Evolutionary conservation across 148 eudicot genomes (phyloP).

Genomic region (Limonium bicolor): DNA sequence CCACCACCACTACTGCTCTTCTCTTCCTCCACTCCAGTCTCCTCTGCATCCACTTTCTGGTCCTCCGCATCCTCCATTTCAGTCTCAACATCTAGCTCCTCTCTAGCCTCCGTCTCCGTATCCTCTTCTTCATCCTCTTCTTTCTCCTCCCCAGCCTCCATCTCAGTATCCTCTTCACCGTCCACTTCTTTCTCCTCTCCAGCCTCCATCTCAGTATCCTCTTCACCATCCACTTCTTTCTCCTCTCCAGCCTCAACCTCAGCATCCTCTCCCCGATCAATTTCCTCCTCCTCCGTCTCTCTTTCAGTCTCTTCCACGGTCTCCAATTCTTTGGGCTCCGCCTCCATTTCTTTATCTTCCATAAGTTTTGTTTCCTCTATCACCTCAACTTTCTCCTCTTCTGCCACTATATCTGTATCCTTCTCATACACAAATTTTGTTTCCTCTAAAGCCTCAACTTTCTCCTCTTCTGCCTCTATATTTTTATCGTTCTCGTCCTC

Average conservation of each 20-base stretch:
- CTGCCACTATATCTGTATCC: neutral
- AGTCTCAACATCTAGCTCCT: slow-evolving; percentile 12
- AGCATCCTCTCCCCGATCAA: neutral
- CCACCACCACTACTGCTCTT: slow-evolving; percentile 33
- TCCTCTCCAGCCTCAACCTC: slow-evolving; percentile 11
- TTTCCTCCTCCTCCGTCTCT: neutral
- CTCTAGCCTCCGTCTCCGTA: no score
- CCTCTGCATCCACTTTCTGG: slow-evolving; percentile 5
- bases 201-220: neutral
- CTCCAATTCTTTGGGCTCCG: no score
- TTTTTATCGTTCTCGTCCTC: no score
- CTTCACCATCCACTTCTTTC: slow-evolving; percentile 7
- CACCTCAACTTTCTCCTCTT: slow-evolving; percentile 1
- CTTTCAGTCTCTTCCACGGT: neutral
- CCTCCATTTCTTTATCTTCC: neutral
- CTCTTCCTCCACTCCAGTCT: slow-evolving; percentile 15
- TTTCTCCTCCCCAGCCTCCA: slow-evolving; percentile 10
- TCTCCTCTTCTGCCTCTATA: no score
- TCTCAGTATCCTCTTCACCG: slow-evolving; percentile 13
- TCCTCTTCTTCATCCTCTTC: slow-evolving; percentile 6
- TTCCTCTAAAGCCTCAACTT: slow-evolving; percentile 10
- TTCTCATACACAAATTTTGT: no score
- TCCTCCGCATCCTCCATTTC: slow-evolving; percentile 6
- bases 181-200: slow-evolving; percentile 8
- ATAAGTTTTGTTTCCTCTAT: neutral